These are phyloP conservation scores for Trichoderma atrobrunneum DNA, from an alignment of 2,329 filamentous ascomycete genomes.

Conservation along the genomic window DNA sequence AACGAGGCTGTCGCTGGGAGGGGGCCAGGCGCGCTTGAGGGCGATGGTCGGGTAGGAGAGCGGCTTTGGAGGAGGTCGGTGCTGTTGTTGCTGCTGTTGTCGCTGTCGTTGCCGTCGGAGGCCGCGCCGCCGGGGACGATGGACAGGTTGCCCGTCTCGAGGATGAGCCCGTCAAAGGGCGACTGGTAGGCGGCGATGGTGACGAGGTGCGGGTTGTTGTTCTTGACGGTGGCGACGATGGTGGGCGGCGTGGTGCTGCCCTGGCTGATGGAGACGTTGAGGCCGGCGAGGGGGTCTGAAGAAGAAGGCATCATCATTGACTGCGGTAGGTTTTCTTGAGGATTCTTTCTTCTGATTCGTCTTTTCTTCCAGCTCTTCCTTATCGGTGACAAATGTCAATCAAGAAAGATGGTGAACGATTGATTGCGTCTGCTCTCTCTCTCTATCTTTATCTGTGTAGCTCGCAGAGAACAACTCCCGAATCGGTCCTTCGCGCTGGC, in stretches of 20 bases:
- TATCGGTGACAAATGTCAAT: background rate
- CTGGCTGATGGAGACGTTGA: conserved; percentile 34
- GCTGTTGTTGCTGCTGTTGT: background rate
- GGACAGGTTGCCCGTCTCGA: conserved; percentile 36
- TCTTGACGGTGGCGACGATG: conserved; percentile 37
- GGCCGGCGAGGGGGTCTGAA: conserved; percentile 24
- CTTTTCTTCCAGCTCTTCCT: background rate
- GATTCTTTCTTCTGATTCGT: background rate
- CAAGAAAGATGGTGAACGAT: background rate
- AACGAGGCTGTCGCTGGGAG: conserved; percentile 32
- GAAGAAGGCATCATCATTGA: background rate
- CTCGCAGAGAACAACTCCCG: background rate
- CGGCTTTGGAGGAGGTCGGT: conserved; percentile 18
- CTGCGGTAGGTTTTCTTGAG: background rate
- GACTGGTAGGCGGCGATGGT: conserved; percentile 40
- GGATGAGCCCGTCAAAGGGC: conserved; percentile 37
- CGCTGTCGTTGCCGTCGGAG: background rate
- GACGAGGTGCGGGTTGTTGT: conserved; percentile 35
- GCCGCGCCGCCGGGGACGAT: conserved; percentile 28
- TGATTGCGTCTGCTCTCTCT: background rate
- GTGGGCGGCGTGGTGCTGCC: conserved; percentile 34
- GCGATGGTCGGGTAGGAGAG: conserved; percentile 34
- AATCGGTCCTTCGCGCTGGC: background rate
- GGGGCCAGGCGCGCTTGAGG: conserved; percentile 37
- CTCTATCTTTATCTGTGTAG: background rate